Evolutionary conservation across 75 land plant species (phyloP), one percentile per base, ranked within the genome.

Genomic region (Adiantum capillusveneris): DNA sequence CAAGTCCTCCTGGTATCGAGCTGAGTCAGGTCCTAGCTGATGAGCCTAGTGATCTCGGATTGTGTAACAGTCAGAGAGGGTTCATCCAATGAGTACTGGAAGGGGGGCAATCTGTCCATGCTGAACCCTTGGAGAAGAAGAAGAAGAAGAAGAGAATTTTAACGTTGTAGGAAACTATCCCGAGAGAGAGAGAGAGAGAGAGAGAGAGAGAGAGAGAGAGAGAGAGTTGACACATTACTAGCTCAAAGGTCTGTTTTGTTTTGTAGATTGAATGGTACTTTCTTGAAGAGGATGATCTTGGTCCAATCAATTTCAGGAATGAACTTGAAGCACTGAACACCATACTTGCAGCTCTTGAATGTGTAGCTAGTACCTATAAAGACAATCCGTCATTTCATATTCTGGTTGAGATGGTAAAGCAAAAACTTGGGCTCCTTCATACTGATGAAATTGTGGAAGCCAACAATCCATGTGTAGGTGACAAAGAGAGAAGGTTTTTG

Each of bases 191-290:
- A 34, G 37, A 34, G 37, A n/a, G 37, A 34, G 37, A 5, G 37
- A 9, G 37, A 3, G 9, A 34, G 37, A 3, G 9, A 5, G 37
- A 34, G 37, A 9, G 37, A 5, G 37, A 9, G 37, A 34, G 37
- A 9, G 9, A 34, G 37, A 34, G 9, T 5, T 34, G 37, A 5
- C 37, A 34, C 9, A 34, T 34, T n/a, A n/a, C n/a, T n/a, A n/a
- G 37, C 37, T 34, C 3, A 34, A 34, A 34, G 9, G 3, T 34
- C n/a, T n/a, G n/a, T 34, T 34, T 24, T 24, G 48, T 65, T 16
- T 27, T 74, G 71, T 78, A 85, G 88, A 54, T 56, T 16, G 85
- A 81, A 44, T 60, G 75, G 16, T 85, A 85, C 57, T 81, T 85
- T 54, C 54, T 56, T 29, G 80, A 62, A 57, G 71, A 58, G 55